Conservation (phyloP, 805 yeast genomes). For the Isabelozyma heimii region DNA sequence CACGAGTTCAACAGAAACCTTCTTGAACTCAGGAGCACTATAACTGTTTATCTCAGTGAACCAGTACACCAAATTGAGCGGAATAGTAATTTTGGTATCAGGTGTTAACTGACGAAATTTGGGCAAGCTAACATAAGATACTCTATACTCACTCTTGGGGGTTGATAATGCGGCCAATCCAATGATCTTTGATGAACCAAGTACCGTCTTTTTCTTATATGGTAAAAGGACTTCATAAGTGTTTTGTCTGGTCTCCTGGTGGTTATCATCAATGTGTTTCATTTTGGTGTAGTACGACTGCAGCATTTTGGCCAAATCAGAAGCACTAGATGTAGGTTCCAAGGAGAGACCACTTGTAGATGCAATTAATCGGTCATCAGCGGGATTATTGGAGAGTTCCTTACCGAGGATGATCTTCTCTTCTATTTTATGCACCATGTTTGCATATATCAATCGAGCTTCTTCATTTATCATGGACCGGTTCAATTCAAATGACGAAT, state of each 20-base stretch:
- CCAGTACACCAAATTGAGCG: conserved; percentile 26
- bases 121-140: conserved; percentile 20
- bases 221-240: conserved; percentile 30
- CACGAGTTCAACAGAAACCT: conserved; percentile 27
- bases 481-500: conserved; percentile 24
- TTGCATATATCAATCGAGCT: conserved; percentile 29
- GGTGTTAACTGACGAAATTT: conserved; percentile 8
- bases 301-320: conserved; percentile 27
- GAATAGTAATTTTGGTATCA: conserved; percentile 20
- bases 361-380: conserved; percentile 4
- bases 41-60: conserved; percentile 15
- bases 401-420: conserved; percentile 25
- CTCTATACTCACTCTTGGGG: conserved; percentile 26
- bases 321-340: conserved; percentile 17
- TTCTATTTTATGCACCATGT: conserved; percentile 24
- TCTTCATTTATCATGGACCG: conserved; percentile 29
- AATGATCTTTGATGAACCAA: conserved; percentile 27
- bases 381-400: conserved; percentile 12
- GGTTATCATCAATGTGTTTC: neutral
- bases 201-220: conserved; percentile 22
- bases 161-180: conserved; percentile 33
- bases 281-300: conserved; percentile 22
- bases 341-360: conserved; percentile 4
- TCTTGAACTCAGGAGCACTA: conserved; percentile 22
- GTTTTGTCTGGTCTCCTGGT: conserved; percentile 4